Percentiles rank a stretch among this genome's conserved stretches.
These are phyloP conservation scores for Candida pseudoglaebosa DNA, from an alignment of 805 yeast genomes.

Conservation along the genomic window DNA sequence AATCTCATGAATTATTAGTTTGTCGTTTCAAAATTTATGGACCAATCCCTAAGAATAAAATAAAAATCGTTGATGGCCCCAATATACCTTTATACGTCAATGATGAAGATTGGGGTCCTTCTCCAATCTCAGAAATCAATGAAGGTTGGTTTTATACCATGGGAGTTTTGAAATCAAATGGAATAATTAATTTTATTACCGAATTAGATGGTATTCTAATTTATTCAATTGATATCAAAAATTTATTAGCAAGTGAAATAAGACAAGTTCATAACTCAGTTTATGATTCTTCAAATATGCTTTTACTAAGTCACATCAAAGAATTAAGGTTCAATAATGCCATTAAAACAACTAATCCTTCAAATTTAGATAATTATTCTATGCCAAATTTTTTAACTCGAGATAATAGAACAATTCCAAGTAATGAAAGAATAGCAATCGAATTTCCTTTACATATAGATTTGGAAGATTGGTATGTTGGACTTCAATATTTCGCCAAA, in stretches of 20 bases:
- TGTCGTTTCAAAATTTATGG: conserved; percentile 67
- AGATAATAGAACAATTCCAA: conserved; percentile 31
- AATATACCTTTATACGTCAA: conserved; percentile 30
- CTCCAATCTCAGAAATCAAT: no score
- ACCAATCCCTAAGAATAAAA: conserved; percentile 47
- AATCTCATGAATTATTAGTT: conserved; percentile 44
- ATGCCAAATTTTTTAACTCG: conserved; percentile 24
- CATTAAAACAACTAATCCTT: conserved; percentile 25
- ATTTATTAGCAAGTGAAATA: conserved; percentile 56
- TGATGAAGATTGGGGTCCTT: no score
- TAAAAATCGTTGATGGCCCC: conserved; percentile 34
- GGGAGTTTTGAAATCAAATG: conserved; percentile 66
- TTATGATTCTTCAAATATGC: conserved; percentile 52
- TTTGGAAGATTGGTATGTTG: conserved; percentile 74
- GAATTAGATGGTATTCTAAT: conserved; percentile 63
- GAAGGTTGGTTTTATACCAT: conserved; percentile 73
- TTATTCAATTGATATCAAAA: conserved; percentile 54
- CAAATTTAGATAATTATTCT: conserved; percentile 17
- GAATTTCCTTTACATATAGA: conserved; percentile 66
- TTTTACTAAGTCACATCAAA: conserved; percentile 55
- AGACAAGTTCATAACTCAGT: conserved; percentile 61
- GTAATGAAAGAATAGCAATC: conserved; percentile 44
- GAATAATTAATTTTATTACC: conserved; percentile 53
- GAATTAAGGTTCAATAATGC: conserved; percentile 47
- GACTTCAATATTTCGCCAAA: conserved; percentile 58